Evolutionary conservation across 2,329 filamentous ascomycete genomes (phyloP).

Genomic region (Cladosporium sp.): DNA sequence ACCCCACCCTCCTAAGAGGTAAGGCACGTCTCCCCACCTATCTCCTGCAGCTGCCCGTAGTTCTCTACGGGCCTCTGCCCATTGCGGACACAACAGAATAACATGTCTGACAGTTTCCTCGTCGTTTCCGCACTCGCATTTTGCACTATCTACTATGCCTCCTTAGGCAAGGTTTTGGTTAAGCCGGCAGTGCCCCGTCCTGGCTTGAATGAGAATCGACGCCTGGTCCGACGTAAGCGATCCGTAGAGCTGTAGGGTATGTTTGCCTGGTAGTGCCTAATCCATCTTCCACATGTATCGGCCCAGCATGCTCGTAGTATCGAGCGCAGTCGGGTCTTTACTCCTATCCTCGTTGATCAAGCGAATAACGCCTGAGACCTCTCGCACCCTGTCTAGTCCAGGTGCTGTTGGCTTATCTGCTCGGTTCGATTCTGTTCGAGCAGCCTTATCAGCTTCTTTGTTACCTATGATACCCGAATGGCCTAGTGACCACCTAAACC

Average conservation of each 20-base stretch:
- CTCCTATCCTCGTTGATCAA: constrained; percentile 5
- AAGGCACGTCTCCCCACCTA: neutral
- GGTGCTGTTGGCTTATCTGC: neutral
- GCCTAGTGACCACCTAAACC: neutral
- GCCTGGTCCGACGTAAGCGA: constrained; percentile 46
- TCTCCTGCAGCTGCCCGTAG: neutral
- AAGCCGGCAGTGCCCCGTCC: constrained; percentile 5
- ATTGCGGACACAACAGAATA: neutral
- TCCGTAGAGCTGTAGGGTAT: constrained; percentile 67
- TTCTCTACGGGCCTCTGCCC: neutral
- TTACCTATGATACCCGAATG: neutral
- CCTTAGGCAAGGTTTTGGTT: neutral
- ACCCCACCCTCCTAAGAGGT: constrained; percentile 4
- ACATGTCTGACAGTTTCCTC: neutral
- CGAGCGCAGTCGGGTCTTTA: neutral
- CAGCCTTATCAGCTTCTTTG: constrained; percentile 5
- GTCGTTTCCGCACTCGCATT: neutral
- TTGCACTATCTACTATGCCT: neutral
- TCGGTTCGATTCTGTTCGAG: neutral
- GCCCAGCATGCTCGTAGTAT: neutral
- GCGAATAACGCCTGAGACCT: neutral
- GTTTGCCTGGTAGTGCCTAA: neutral
- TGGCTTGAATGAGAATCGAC: constrained; percentile 4
- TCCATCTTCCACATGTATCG: constrained; percentile 16
- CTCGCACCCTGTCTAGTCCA: constrained; percentile 4